Conservation (phyloP, 1,284 basidiomycete genomes). For the Uromyces viciae-fabae region DNA sequence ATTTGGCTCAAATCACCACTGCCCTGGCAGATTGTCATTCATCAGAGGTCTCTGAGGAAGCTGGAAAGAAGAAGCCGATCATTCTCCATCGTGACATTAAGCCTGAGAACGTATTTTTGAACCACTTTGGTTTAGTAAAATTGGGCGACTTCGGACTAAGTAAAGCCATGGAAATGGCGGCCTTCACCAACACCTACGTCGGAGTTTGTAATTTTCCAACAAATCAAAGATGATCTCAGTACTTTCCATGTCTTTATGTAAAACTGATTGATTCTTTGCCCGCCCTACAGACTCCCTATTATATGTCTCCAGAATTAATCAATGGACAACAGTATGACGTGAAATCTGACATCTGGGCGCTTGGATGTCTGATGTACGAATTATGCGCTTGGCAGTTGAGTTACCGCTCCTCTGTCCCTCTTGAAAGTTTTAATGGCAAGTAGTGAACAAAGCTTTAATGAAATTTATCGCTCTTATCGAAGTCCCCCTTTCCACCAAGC, state of each 20-base stretch:
- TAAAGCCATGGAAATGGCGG: constrained; percentile 79
- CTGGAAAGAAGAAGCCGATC: constrained; percentile 47
- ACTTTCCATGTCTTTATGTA: not conserved
- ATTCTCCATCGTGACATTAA: constrained; percentile 93
- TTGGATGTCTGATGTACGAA: constrained; percentile 93
- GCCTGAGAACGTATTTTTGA: constrained; percentile 92
- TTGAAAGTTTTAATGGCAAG: not conserved
- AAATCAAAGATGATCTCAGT: too few relatives aligned
- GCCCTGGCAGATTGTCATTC: constrained; percentile 85
- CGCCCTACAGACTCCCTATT: constrained; percentile 76
- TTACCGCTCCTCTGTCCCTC: not conserved
- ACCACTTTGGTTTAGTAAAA: constrained; percentile 74
- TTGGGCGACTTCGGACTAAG: constrained; percentile 93
- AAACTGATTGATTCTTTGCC: not conserved
- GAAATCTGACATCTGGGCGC: constrained; percentile 96
- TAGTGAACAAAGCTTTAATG: not conserved
- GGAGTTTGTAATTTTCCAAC: constrained; percentile 70
- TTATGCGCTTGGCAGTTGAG: constrained; percentile 74
- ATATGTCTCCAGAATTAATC: constrained; percentile 97
- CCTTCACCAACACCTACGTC: constrained; percentile 92
- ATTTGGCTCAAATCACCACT: constrained; percentile 86
- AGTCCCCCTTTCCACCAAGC: constrained; percentile 83
- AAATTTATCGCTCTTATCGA: not conserved
- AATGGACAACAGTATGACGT: constrained; percentile 93
- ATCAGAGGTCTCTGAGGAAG: constrained; percentile 50